phyloP scores from a whole-genome alignment of 768 basidiomycete species.

The Boletus sp. region DNA sequence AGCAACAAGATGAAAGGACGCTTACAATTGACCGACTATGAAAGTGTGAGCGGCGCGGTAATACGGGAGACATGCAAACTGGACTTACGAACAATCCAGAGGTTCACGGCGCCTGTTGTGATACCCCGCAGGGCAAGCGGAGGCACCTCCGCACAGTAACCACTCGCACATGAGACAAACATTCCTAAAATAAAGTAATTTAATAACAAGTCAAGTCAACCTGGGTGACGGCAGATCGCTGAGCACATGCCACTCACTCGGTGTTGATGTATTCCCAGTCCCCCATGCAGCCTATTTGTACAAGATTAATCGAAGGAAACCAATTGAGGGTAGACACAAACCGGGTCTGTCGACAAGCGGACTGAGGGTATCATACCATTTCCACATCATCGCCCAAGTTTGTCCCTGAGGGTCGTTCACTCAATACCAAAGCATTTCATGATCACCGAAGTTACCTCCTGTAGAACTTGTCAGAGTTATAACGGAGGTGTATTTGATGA shows the following conservation, averaged over 20 bases:
- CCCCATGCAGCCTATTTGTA: constrained; percentile 43
- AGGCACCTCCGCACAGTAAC: constrained; percentile 28
- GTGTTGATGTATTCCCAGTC: constrained; percentile 59
- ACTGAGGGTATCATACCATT: constrained; percentile 63
- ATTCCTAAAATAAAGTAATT: no score
- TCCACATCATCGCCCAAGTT: constrained; percentile 52
- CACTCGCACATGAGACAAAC: constrained; percentile 22
- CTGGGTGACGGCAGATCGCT: neutral
- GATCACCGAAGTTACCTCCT: constrained; percentile 38
- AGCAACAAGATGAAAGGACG: neutral
- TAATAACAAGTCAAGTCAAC: no score
- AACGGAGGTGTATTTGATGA: constrained; percentile 10
- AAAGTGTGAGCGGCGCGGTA: neutral
- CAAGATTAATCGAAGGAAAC: neutral
- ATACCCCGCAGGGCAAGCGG: constrained; percentile 26
- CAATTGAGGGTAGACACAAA: neutral
- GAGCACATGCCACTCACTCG: neutral
- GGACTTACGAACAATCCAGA: constrained; percentile 26
- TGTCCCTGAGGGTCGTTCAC: constrained; percentile 41
- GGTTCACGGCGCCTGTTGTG: constrained; percentile 25
- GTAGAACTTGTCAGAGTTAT: constrained; percentile 18
- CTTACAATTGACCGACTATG: constrained; percentile 26
- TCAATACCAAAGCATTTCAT: neutral
- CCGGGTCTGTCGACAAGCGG: constrained; percentile 47
- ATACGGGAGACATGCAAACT: neutral